Base-by-base conservation (phyloP, 2,329 filamentous ascomycete genomes). In the Botrytis paeoniae region DNA sequence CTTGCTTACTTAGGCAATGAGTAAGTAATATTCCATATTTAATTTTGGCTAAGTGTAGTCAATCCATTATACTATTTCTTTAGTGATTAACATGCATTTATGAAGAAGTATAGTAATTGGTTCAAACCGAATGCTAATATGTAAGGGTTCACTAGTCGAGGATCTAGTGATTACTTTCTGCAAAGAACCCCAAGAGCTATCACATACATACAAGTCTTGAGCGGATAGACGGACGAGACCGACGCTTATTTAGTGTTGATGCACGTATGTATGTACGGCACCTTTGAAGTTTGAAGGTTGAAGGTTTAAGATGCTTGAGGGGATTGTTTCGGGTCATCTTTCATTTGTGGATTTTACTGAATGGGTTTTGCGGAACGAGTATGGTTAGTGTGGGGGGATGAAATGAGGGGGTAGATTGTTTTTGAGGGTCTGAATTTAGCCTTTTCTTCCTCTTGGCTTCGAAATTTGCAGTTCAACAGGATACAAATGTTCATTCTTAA, bases 181-280 rank as follows among this genome's bases (percentile, higher is more conserved):
- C 63, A 65, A 54, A 37, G 43, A 51, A n/a, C 43, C 43, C 32
- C 32, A 16, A 35, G 63, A 66, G 32, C 29, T n/a, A 68, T 68
- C 45, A 57, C 35, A 68, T 57, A 68, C 64, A 29, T 66, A 51
- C 22, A 29, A 29, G 7, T 51, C 10, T 51, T 10, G 51, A 51
- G 32, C 43, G 63, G 43, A 39, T n/a, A 35, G 35, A 41, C 48
- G 35, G 35, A 57, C 48, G 25, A 54, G 45, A n/a, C 64, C 45
- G 48, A 41, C 37, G 64, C 35, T 68, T 54, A 9, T 29, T 54
- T 68, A 65, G 63, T 51, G 32, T 54, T 39, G 35, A n/a, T 68
- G 64, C 48, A 65, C 29, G 64, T 39, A 68, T 68, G 64, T 37
- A 54, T 57, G 64, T 37, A 54, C 35, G 64, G 64, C 45, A 68